A percentile compares a stretch with the other conserved stretches of the same genome.
phyloP scores from a whole-genome alignment of 108 stramenopile species.

The Cyclotella cryptica region DNA sequence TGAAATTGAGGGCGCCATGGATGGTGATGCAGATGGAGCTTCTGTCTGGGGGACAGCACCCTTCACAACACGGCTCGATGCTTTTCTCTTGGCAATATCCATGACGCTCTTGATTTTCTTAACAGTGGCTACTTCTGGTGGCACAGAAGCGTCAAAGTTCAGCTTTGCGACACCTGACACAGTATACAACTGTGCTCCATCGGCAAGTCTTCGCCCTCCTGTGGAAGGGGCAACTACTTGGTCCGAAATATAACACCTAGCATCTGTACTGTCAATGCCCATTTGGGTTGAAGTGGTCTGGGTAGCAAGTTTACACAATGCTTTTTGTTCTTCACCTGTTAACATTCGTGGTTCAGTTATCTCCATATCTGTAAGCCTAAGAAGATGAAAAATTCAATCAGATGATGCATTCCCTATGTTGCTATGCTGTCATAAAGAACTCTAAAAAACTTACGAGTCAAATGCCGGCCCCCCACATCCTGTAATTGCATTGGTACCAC shows the following conservation, averaged over 20 bases:
- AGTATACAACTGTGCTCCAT: conserved; percentile 15
- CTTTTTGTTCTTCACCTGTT: conserved; percentile 51
- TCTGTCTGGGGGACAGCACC: conserved; percentile 29
- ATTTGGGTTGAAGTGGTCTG: conserved; percentile 17
- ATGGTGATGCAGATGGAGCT: conserved; percentile 40
- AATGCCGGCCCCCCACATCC: conserved; percentile 39
- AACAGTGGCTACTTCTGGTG: neutral
- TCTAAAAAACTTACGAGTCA: conserved; percentile 1
- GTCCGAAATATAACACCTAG: conserved; percentile 39
- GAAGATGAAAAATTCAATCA: neutral
- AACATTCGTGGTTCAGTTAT: conserved; percentile 27
- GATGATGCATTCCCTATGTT: neutral
- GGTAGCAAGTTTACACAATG: conserved; percentile 35
- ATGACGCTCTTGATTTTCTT: conserved; percentile 18
- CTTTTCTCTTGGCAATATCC: conserved; percentile 21
- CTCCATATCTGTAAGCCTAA: conserved; percentile 1
- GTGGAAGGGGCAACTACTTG: conserved; percentile 12
- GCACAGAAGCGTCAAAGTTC: conserved; percentile 38
- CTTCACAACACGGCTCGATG: conserved; percentile 23
- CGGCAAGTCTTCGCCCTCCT: conserved; percentile 4
- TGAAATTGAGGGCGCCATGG: conserved; percentile 20
- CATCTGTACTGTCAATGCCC: conserved; percentile 2
- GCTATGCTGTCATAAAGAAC: neutral
- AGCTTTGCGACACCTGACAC: conserved; percentile 23
- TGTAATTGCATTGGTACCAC: conserved; percentile 18